Evolutionary conservation across 805 yeast species (phyloP).

Genomic region (Yarrowia sp.): DNA sequence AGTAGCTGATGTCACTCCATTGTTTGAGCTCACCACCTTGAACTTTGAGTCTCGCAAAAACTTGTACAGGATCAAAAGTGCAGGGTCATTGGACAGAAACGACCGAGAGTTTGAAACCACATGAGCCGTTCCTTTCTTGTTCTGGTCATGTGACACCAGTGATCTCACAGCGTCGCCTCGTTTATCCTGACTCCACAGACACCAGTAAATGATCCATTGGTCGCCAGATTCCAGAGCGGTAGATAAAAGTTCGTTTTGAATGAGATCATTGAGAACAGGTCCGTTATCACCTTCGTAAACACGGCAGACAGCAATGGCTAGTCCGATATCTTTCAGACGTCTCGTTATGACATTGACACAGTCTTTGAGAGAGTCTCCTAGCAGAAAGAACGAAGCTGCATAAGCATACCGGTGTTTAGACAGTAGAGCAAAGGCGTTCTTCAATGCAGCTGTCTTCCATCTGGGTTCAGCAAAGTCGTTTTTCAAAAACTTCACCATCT

Average conservation of each 20-base stretch:
- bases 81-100: constrained; percentile 77
- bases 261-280: constrained; percentile 49
- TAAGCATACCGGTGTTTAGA: constrained; percentile 84
- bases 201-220: constrained; percentile 80
- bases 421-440: constrained; percentile 85
- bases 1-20: constrained; percentile 46
- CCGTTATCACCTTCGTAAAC: constrained; percentile 65
- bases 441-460: constrained; percentile 86
- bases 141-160: constrained; percentile 42
- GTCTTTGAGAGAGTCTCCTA: constrained; percentile 74
- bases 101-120: constrained; percentile 32
- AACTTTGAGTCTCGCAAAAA: constrained; percentile 48
- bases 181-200: constrained; percentile 62
- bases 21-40: constrained; percentile 44
- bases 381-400: constrained; percentile 84
- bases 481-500: constrained; percentile 71
- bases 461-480: constrained; percentile 73
- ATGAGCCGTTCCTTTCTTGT: constrained; percentile 11
- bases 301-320: constrained; percentile 81
- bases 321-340: constrained; percentile 62
- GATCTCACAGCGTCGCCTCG: constrained; percentile 58
- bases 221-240: constrained; percentile 61
- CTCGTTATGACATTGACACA: constrained; percentile 69
- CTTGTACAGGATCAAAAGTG: constrained; percentile 62
- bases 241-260: constrained; percentile 55